Evolutionary conservation across 805 yeast genomes (phyloP), one percentile per base, ranked within the genome.

Genomic region (Priceomyces medius): DNA sequence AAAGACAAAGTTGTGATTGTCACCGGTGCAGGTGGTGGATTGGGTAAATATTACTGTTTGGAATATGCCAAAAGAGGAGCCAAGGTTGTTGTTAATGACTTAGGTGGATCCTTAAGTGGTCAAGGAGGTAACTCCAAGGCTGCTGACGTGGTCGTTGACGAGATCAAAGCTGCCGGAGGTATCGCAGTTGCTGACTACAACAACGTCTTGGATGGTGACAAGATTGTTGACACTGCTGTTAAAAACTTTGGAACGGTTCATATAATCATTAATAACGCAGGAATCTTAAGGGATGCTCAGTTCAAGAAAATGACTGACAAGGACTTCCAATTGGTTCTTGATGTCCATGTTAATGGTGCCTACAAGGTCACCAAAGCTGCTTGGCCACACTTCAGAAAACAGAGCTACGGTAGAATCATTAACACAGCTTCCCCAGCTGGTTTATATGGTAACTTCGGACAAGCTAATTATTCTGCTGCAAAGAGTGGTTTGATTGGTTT

Each of bases 341-440:
- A 83, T 51, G 97, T 91, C 36, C 99, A 91, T 68, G 73, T 93
- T 44, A 85, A 80, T 54, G 98, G 97, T 54, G 87, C 96, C 12
- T 91, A 77, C 68, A 81, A 80, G 68, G 80, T 87, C 41, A 82
- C 96, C 34, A 76, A 77, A 53, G 90, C 95, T 17, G 96, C 97
- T 29, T 91, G 98, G 98, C 89, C 91, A 7, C 74, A 85, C 59
- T 79, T 91, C 73, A 80, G 80, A 60, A 68, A 85, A 49, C 97
- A 93, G 65, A 79, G 80, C 46, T 91, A 74, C 58, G 99, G 99
- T 49, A 77, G 98, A 54, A 77, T 91, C 53, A 67, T 91, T 55
- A 90, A 88, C 76, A 90, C 97, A n/a, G 81, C 96, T 20, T 89
- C 97, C 3, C 97, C 98, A 3, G 98, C 98, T 26, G 99, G 99